These are phyloP conservation scores for Salvia splendens DNA, from an alignment of 257 asterid species.

Conservation along the genomic window DNA sequence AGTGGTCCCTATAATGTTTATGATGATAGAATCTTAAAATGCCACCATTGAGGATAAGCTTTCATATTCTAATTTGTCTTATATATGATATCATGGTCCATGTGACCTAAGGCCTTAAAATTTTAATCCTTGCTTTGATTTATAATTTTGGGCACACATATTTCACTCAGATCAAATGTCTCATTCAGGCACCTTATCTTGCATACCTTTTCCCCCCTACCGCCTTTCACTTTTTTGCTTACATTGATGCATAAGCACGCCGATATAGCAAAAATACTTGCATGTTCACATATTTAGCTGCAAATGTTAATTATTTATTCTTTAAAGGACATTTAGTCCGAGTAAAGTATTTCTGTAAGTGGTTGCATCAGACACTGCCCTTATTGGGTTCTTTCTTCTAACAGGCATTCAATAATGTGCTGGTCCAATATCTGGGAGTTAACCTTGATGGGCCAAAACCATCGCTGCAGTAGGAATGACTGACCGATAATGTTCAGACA, in stretches of 20 bases:
- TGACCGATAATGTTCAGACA: slow-evolving; percentile 26
- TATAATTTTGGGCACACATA: slow-evolving; percentile 21
- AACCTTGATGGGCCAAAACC: slow-evolving; percentile 49
- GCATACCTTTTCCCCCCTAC: slow-evolving; percentile 1
- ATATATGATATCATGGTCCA: slow-evolving; percentile 26
- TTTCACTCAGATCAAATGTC: slow-evolving; percentile 27
- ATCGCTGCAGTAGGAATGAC: slow-evolving; percentile 41
- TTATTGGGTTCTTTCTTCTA: slow-evolving; percentile 31
- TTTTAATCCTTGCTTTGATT: slow-evolving; percentile 24
- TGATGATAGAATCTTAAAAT: slow-evolving; percentile 34
- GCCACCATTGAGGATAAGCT: slow-evolving; percentile 23
- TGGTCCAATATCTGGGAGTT: slow-evolving; percentile 66
- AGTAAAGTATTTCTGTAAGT: slow-evolving; percentile 25
- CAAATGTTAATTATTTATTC: slow-evolving; percentile 15
- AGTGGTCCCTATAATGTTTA: slow-evolving; percentile 36
- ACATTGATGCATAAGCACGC: slow-evolving; percentile 18
- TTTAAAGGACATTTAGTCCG: slow-evolving; percentile 20
- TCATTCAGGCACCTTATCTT: slow-evolving; percentile 33
- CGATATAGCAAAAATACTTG: background rate
- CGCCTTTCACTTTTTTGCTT: slow-evolving; percentile 29
- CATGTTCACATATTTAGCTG: slow-evolving; percentile 20
- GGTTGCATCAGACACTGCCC: slow-evolving; percentile 4
- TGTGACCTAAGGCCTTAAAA: slow-evolving; percentile 18
- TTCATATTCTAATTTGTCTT: slow-evolving; percentile 20
- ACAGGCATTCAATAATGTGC: slow-evolving; percentile 75